Evolutionary conservation across 164 flowering plant species (phyloP), one percentile per base, ranked within the genome.

Genomic region (Stephania japonica): DNA sequence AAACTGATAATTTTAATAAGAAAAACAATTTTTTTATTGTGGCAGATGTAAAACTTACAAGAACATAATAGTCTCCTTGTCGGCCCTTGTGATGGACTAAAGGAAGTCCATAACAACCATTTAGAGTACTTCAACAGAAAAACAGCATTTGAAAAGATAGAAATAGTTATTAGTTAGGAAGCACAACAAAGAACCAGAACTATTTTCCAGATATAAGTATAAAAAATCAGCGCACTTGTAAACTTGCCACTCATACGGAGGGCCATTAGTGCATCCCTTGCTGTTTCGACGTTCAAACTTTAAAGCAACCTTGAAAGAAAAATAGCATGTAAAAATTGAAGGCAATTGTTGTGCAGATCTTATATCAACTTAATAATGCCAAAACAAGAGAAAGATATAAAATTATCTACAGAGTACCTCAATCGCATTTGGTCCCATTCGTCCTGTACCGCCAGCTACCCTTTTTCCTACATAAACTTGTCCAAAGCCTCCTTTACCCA

Each of bases 401-500:
- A 59, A 72, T 49, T 26, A 41, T 25, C 2, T 50, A 4, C 4
- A 21, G 23, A 19, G 62, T 66, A 84, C 89, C 90, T 87, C 88
- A 61, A 71, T 23, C 41, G 88, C 88, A 74, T 81, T 82, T 25
- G 84, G 82, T 5, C 90, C 90, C 10, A 73, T 82, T 42, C 67
- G 70, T 7, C 78, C 86, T 49, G 63, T 62, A 25, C 85, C 85
- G 71, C 83, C 86, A 47, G 75, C 69, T 42, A 84, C 71, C 76
- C 90, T 80, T 77, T 81, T 81, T 62, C 90, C 90, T 44, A 85
- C 84, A 72, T 78, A 85, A 76, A 87, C 90, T 78, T 87, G 90
- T 25, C 90, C 90, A 73, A 87, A 87, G n/a, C 88, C 90, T 19
- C 90, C 90, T 78, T 87, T 87, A 0, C 90, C 90, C 73, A 87